phyloP scores from a whole-genome alignment of 345 rosid genomes.

The Eucalyptus curtisii region DNA sequence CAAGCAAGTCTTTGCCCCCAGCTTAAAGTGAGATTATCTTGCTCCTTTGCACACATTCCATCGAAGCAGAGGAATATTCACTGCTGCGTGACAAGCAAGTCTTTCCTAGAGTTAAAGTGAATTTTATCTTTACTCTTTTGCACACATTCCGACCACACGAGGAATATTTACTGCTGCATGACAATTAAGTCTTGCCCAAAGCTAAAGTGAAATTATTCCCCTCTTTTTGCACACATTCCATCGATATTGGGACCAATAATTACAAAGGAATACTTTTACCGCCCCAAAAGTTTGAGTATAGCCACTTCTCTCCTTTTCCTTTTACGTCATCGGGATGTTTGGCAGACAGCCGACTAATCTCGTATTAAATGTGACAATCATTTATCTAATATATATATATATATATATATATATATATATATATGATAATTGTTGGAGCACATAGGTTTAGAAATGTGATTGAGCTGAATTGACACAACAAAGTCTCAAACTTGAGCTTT shows the following conservation, averaged over 20 bases:
- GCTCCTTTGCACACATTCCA: not conserved
- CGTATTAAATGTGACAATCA: not conserved
- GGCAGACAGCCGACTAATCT: not conserved
- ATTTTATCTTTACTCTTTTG: not conserved
- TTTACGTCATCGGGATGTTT: not conserved
- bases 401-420: too few species aligned
- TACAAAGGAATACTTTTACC: not conserved
- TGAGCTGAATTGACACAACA: not conserved
- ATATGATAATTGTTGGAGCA: not conserved
- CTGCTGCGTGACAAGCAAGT: not conserved
- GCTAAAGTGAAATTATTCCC: not conserved
- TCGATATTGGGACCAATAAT: not conserved
- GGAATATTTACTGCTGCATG: not conserved
- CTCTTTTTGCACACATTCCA: not conserved
- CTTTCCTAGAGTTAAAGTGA: not conserved
- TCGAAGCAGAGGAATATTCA: not conserved
- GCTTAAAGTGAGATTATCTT: not conserved
- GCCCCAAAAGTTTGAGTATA: not conserved
- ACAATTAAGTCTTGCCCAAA: not conserved
- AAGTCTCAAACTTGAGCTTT: not conserved
- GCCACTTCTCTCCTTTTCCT: not conserved
- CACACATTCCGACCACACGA: not conserved
- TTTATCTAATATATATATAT: not conserved
- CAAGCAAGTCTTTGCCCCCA: not conserved
- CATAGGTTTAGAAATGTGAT: not conserved